Conservation (phyloP, 1,284 basidiomycete genomes). For the Boletus mariae region DNA sequence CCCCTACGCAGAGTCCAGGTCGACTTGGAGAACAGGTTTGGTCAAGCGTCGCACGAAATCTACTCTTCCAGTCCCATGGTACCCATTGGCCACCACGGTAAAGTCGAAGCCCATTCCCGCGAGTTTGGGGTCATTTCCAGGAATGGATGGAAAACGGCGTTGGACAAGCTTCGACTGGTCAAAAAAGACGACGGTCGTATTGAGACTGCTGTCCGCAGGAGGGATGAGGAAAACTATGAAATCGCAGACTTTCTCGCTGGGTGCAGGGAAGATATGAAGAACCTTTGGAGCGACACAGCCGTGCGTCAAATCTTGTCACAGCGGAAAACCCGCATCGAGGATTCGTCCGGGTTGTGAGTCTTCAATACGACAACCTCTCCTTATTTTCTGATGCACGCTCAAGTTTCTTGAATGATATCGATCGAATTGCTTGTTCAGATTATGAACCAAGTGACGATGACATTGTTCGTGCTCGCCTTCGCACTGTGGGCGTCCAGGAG, state of each 20-base stretch:
- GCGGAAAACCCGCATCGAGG: conserved; percentile 53
- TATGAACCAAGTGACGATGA: conserved; percentile 72
- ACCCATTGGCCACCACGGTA: conserved; percentile 31
- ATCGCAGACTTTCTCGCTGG: conserved; percentile 53
- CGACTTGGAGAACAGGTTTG: conserved; percentile 58
- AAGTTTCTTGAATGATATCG: conserved; percentile 57
- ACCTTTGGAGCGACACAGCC: conserved; percentile 59
- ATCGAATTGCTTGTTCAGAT: conserved; percentile 53
- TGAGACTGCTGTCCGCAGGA: conserved; percentile 30
- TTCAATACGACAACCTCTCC: neutral
- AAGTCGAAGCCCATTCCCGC: conserved; percentile 20
- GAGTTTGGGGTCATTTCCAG: conserved; percentile 55
- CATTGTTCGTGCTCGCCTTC: conserved; percentile 64
- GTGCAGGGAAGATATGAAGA: conserved; percentile 60
- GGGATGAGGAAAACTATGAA: conserved; percentile 49
- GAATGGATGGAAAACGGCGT: conserved; percentile 58
- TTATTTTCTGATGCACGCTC: neutral
- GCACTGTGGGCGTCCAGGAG: conserved; percentile 73
- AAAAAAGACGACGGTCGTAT: conserved; percentile 3
- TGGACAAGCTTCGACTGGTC: conserved; percentile 44
- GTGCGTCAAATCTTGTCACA: conserved; percentile 53
- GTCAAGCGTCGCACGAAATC: conserved; percentile 51
- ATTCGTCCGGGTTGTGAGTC: conserved; percentile 68
- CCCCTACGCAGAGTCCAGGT: conserved; percentile 55
- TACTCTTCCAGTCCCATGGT: conserved; percentile 38